Evolutionary conservation across 176 grass and related monocot genomes (phyloP).

Genomic region (Chrysopogon serrulatus): DNA sequence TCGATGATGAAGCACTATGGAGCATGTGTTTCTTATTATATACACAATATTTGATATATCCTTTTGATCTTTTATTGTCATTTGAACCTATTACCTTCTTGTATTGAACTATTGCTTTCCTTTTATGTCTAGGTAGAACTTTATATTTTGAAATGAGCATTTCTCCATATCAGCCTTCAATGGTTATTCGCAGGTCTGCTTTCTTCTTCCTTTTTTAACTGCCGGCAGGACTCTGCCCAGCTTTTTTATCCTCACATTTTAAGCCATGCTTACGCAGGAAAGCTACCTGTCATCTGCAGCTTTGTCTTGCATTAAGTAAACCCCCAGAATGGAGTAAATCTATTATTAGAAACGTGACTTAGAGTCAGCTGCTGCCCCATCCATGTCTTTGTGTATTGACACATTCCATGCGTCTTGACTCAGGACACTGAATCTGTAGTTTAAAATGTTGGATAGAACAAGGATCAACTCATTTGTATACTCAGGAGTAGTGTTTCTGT

Average conservation of each 20-base stretch:
- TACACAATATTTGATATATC: not conserved
- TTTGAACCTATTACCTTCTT: not conserved
- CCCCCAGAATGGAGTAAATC: not conserved
- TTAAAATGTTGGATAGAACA: not conserved
- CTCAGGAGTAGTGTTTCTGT: not conserved
- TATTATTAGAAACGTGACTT: too few relatives aligned
- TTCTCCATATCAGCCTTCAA: not conserved
- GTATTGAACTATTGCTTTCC: not conserved
- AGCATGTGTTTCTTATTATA: not conserved
- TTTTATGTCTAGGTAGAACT: not conserved
- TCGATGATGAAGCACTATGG: not conserved
- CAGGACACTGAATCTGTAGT: not conserved
- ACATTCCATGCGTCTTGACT: not conserved
- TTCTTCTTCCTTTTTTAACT: not conserved
- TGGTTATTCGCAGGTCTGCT: not conserved
- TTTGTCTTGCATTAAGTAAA: not conserved
- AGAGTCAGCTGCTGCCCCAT: not conserved
- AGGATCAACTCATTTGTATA: not conserved
- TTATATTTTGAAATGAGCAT: not conserved
- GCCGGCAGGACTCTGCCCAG: not conserved
- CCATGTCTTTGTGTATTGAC: not conserved
- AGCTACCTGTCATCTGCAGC: not conserved
- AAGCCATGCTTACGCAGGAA: constrained; percentile 11
- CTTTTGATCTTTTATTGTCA: not conserved
- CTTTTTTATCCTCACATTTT: not conserved